These are phyloP conservation scores for Corymbia citriodora DNA, from an alignment of 441 rosid genomes.

Conservation along the genomic window DNA sequence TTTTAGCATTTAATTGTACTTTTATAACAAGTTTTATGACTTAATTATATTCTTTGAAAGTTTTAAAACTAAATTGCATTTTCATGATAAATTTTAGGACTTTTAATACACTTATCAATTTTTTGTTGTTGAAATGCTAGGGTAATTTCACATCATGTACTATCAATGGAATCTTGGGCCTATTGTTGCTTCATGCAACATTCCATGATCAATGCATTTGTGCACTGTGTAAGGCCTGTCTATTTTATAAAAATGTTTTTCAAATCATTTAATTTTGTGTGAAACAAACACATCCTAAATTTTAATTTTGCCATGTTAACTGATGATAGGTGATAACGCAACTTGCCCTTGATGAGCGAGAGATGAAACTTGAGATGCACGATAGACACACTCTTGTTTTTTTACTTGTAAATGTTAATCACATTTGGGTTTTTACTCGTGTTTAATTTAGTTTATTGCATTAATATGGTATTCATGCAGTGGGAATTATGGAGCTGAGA, in stretches of 20 bases:
- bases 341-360: neutral
- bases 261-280: no score
- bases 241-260: no score
- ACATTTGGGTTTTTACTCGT: neutral
- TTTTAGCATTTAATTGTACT: no score
- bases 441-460: neutral
- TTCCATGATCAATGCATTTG: rapidly evolving
- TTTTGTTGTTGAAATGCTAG: no score
- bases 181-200: neutral
- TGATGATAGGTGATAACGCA: neutral
- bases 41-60: no score
- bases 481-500: neutral
- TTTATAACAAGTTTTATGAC: no score
- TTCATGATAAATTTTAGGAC: no score
- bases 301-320: neutral
- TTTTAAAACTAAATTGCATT: no score
- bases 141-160: neutral
- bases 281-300: neutral
- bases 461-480: neutral
- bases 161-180: neutral
- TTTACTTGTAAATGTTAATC: neutral
- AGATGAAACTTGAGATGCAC: neutral
- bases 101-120: no score
- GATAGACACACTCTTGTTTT: neutral
- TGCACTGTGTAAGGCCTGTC: rapidly evolving